phyloP scores from a whole-genome alignment of 2,329 filamentous ascomycete species.

The Sporothrix luriei region DNA sequence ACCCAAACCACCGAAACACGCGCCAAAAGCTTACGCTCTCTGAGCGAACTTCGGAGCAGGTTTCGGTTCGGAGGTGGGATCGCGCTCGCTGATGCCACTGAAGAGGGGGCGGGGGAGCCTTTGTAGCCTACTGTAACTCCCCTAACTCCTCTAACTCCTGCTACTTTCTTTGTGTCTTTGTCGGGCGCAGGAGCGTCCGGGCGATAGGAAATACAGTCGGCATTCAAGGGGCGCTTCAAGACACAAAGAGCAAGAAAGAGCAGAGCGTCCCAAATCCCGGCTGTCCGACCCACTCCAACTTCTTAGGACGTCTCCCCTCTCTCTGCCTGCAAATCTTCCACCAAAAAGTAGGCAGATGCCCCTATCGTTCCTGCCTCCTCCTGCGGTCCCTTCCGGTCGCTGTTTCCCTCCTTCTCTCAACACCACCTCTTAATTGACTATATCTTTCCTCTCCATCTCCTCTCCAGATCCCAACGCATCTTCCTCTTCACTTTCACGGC shows the following conservation, averaged over 20 bases:
- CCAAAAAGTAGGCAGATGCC: background rate
- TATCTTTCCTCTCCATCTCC: background rate
- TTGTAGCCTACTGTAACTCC: conserved; percentile 6
- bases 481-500: conserved; percentile 6
- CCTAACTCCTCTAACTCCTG: background rate
- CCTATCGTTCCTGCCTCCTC: conserved; percentile 23
- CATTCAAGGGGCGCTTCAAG: background rate
- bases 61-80: conserved; percentile 11
- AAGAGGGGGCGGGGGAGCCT: background rate
- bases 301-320: background rate
- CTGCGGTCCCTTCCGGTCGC: background rate
- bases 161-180: background rate
- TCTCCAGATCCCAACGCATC: background rate
- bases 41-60: conserved; percentile 3
- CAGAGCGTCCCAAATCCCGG: conserved; percentile 4
- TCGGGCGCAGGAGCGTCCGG: background rate
- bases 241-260: conserved; percentile 13
- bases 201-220: conserved; percentile 20
- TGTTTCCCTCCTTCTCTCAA: conserved; percentile 12
- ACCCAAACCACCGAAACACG: background rate
- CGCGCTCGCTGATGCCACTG: conserved; percentile 4
- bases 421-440: conserved; percentile 10
- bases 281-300: conserved; percentile 16
- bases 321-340: background rate
- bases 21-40: conserved; percentile 6